Evolutionary conservation across 805 yeast species (phyloP), one percentile per base, ranked within the genome.

Genomic region (Cyberlindnera xishuangbannaensis): DNA sequence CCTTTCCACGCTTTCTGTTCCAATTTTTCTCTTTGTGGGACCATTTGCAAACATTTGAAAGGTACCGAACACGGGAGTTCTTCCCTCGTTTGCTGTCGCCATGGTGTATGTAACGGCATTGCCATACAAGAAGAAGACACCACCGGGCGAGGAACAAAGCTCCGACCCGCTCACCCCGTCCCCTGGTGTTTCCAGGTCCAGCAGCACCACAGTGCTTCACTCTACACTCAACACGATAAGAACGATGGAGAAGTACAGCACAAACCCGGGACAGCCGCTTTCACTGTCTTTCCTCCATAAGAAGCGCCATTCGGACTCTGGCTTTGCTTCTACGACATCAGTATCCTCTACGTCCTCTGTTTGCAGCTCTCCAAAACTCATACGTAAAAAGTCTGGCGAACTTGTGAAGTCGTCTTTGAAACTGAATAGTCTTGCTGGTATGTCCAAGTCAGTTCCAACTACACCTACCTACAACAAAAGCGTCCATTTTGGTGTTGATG

Each of bases 301-400:
- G 30, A 49, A 46, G 28, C 30, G 50, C 21, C 40, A 38, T 15
- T 38, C 45, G 12, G 43, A 37, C 27, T 23, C 44, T 2, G 40
- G 37, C 9, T 34, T 6, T 18, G 33, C 31, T 23, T 29, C 37
- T 18, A 14, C 29, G 3, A 18, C 20, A 4, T 13, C 40, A 8
- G 13, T 14, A 15, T 26, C 40, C 18, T n/a, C 36, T 13, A 9
- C 18, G 14, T 28, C 41, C 2, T 27, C 41, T 13, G 15, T 15
- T 5, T 3, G 18, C 9, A 18, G 21, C 10, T 30, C 43, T 18
- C 53, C 58, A 12, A 64, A 65, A 4, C 58, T 83, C 34, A 72
- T 85, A 4, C 76, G 94, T 30, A 88, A 87, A 56, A 87, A 87
- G 56, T 75, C 86, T 1, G 96, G 95, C n/a, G 95, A 86, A 52